These are phyloP conservation scores for Mallotus nudiflorus DNA, from an alignment of 345 rosid species.

Conservation along the genomic window DNA sequence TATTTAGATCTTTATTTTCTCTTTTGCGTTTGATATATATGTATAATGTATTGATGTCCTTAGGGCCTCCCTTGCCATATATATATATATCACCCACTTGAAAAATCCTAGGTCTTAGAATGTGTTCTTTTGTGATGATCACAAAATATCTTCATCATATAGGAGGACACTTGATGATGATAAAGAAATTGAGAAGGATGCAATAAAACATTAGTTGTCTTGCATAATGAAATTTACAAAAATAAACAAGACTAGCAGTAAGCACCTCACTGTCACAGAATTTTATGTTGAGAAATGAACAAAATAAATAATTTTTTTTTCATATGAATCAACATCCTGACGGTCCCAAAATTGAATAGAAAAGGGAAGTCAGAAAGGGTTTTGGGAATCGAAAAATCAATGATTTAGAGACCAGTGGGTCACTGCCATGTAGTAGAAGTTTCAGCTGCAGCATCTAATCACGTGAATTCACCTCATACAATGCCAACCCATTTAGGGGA, in stretches of 20 bases:
- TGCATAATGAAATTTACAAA: constrained; percentile 7
- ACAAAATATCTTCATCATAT: not conserved
- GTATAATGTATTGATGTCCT: too few species aligned
- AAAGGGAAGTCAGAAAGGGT: not conserved
- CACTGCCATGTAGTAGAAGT: constrained; percentile 8
- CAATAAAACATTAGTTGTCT: constrained; percentile 10
- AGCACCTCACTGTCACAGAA: not conserved
- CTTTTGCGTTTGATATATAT: too few species aligned
- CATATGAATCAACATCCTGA: constrained; percentile 6
- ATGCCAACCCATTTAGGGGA: constrained; percentile 19
- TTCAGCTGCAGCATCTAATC: constrained; percentile 15
- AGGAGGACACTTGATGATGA: not conserved
- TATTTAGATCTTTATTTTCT: not conserved
- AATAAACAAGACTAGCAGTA: not conserved
- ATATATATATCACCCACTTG: too few species aligned
- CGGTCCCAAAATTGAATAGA: not conserved
- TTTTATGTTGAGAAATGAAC: constrained; percentile 10
- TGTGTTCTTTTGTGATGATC: not conserved
- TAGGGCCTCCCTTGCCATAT: too few species aligned
- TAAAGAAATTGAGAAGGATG: constrained; percentile 1
- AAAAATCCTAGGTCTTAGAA: too few species aligned
- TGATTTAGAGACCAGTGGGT: constrained; percentile 14
- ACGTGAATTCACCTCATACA: constrained; percentile 8
- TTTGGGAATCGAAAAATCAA: not conserved
- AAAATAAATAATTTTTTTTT: too few species aligned